A percentile compares a stretch with the other conserved stretches of the same genome.
phyloP scores from a whole-genome alignment of 2,329 filamentous ascomycete species.

The Hypomyces rosellus region DNA sequence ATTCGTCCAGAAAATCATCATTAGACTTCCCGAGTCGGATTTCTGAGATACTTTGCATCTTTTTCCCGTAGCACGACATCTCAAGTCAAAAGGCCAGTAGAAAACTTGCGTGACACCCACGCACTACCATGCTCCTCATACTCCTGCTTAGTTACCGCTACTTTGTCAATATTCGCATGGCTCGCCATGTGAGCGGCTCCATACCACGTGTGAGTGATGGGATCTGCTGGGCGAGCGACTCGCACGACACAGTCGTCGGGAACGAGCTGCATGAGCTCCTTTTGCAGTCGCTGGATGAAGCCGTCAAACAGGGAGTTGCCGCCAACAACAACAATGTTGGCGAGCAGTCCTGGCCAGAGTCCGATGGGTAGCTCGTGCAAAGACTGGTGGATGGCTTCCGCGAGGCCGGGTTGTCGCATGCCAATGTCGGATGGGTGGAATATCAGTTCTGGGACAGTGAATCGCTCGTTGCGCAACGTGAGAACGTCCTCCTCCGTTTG shows the following conservation, averaged over 20 bases:
- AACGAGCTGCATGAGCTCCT: constrained; percentile 64
- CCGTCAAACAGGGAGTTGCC: constrained; percentile 76
- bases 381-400: constrained; percentile 76
- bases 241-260: constrained; percentile 74
- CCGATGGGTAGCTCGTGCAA: constrained; percentile 70
- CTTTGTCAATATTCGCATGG: constrained; percentile 58
- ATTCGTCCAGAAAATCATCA: too few relatives aligned
- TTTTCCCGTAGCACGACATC: not conserved
- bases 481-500: constrained; percentile 65
- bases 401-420: constrained; percentile 73
- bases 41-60: too few relatives aligned
- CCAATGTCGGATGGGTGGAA: constrained; percentile 85
- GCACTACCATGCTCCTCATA: constrained; percentile 79
- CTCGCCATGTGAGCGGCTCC: constrained; percentile 74
- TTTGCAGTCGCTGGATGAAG: constrained; percentile 72
- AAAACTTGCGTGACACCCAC: constrained; percentile 71
- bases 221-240: constrained; percentile 63
- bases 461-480: constrained; percentile 86
- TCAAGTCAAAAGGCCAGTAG: constrained; percentile 15
- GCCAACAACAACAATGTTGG: constrained; percentile 84
- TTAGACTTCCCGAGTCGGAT: not conserved
- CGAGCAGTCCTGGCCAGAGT: constrained; percentile 74
- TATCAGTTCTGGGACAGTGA: constrained; percentile 80
- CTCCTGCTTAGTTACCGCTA: constrained; percentile 78
- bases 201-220: constrained; percentile 75